Conservation (phyloP, 148 eudicot genomes). For the Chenopodium berlandieri region DNA sequence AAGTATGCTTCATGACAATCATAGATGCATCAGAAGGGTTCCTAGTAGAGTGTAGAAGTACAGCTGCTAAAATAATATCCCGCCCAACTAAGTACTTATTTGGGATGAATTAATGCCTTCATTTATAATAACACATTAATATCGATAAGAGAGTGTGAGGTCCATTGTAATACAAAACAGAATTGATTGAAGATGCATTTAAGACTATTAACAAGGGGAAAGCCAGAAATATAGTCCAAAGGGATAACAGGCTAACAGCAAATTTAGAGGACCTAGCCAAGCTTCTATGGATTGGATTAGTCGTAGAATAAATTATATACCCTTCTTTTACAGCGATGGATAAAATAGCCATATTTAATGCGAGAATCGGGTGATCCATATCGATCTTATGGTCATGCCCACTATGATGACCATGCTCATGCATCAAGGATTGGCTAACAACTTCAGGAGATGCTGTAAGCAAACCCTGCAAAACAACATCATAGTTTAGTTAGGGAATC, state of each 20-base stretch:
- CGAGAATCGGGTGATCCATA: constrained; percentile 88
- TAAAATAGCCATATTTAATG: constrained; percentile 71
- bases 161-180: background rate
- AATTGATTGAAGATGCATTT: constrained; percentile 1
- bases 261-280: background rate
- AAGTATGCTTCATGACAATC: background rate
- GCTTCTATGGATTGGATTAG: background rate
- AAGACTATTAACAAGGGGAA: constrained; percentile 8
- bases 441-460: constrained; percentile 56
- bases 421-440: constrained; percentile 49
- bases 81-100: background rate
- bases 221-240: background rate
- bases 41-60: background rate
- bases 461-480: constrained; percentile 44
- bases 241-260: background rate
- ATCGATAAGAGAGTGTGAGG: background rate
- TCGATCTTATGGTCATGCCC: constrained; percentile 81
- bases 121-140: background rate
- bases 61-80: background rate
- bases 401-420: constrained; percentile 47
- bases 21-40: background rate
- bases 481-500: background rate
- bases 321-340: constrained; percentile 91
- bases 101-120: background rate
- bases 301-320: constrained; percentile 31